Evolutionary conservation across 2,329 filamentous ascomycete genomes (phyloP), one percentile per base, ranked within the genome.

Genomic region (Pestalotiopsis sp.): DNA sequence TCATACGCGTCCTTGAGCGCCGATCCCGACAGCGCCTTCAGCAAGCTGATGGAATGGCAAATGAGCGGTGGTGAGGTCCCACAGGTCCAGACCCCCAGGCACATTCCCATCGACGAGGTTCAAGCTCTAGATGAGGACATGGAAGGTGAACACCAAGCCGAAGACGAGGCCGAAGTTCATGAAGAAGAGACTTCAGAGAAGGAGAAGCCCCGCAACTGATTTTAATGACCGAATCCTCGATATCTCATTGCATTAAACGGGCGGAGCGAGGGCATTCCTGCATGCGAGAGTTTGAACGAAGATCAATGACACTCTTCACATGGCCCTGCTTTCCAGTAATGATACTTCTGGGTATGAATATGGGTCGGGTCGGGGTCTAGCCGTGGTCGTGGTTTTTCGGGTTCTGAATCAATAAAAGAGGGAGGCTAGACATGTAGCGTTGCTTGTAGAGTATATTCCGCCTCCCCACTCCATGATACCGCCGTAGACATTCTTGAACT

Each of bases 1-100:
- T 92, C 91, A 68, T 99, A 97, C 78, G 82, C 86, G 26, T 88
- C 94, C 71, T 86, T 99, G 24, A 92, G 91, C 65, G 84, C 87
- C 4, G 89, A 93, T 68, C 86, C 88, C 17, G 83, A 91, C 10
- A 97, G 95, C 65, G 94, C 94, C 1, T 99, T 99, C 77, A 95
- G 91, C 74, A 96, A 92, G 81, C 84, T 99, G 65, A 99, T 99
- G 96, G 95, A 98, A 80, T 98, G 94, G 94, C 96, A 99, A 81
- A 92, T 98, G 89, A 96, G 88, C 74, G 95, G 94, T 13, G 92
- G 92, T 9, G 94, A 97, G 67, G 75, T 84, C 9, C 78, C 84
- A 0, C 78, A 84, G 3, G 81, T 76, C 71, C 22, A 76, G 69
- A 61, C 75, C 71, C 24, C 77, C 75, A n/a, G 72, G 73, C 77